phyloP scores from a whole-genome alignment of 257 asterid species.

The Avicennia marina region DNA sequence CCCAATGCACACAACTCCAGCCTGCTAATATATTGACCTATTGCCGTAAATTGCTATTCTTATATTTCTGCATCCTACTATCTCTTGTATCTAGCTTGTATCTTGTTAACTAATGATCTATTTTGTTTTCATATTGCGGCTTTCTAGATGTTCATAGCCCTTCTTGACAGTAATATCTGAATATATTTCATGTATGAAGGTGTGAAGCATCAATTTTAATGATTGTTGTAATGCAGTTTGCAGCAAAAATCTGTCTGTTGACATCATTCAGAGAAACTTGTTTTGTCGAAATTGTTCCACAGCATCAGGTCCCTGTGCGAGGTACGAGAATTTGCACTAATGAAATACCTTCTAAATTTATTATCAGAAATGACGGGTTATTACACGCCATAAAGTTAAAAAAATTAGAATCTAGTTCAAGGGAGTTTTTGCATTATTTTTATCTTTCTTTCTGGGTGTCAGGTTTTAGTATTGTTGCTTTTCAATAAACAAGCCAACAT shows the following conservation, averaged over 20 bases:
- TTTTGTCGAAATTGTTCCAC: conserved; percentile 54
- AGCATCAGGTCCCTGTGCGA: conserved; percentile 42
- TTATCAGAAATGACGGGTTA: no score
- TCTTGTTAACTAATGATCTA: neutral
- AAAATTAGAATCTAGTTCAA: neutral
- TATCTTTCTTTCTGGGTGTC: neutral
- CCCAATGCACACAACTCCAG: neutral
- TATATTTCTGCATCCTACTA: neutral
- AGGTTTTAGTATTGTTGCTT: neutral
- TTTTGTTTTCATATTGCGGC: neutral
- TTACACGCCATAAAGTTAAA: no score
- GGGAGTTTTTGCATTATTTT: neutral
- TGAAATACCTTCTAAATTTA: neutral
- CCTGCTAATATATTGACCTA: neutral
- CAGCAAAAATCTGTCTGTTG: conserved; percentile 63
- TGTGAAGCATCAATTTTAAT: conserved; percentile 7
- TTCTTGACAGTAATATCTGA: conserved; percentile 5
- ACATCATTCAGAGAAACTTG: conserved; percentile 66
- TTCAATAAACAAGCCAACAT: neutral
- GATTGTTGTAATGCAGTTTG: conserved; percentile 37
- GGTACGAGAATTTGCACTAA: conserved; percentile 28
- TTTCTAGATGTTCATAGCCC: neutral
- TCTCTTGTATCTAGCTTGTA: neutral
- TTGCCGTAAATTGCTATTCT: neutral
- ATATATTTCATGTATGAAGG: conserved; percentile 11